A percentile compares a stretch with the other conserved stretches of the same genome.
Conservation (phyloP, 75 land plant genomes). For the Pinus taeda region DNA sequence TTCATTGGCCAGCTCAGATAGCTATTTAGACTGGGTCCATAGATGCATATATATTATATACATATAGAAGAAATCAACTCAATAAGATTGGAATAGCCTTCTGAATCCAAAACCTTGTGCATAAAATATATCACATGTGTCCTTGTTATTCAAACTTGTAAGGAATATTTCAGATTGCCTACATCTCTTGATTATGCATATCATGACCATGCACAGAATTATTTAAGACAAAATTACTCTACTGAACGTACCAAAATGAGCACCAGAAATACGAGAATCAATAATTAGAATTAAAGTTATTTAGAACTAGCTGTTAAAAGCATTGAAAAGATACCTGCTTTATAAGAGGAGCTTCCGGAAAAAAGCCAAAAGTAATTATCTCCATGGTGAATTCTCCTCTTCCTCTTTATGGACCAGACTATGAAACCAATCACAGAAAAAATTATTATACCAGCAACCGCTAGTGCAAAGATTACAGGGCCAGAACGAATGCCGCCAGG, state of each 20-base stretch:
- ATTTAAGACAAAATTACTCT: neutral
- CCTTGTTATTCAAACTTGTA: neutral
- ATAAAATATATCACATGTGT: neutral
- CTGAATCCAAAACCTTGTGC: neutral
- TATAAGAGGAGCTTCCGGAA: conserved; percentile 3
- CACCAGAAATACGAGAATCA: neutral
- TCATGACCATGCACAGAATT: neutral
- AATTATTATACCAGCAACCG: conserved; percentile 1
- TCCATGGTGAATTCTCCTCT: conserved; percentile 9
- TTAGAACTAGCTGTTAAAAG: neutral
- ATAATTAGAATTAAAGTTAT: neutral
- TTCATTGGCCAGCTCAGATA: conserved; percentile 7
- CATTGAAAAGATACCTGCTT: conserved; percentile 2
- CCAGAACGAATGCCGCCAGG: neutral
- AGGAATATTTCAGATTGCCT: neutral
- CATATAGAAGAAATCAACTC: neutral
- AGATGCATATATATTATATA: neutral
- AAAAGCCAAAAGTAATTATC: conserved; percentile 3
- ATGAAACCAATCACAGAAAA: conserved; percentile 1
- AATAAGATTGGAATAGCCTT: neutral
- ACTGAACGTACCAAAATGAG: neutral
- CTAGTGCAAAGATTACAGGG: neutral
- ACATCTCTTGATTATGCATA: neutral
- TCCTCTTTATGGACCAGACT: neutral
- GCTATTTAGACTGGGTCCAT: neutral